Evolutionary conservation across 768 basidiomycete genomes (phyloP).

Genomic region (Amanita fuliginea): DNA sequence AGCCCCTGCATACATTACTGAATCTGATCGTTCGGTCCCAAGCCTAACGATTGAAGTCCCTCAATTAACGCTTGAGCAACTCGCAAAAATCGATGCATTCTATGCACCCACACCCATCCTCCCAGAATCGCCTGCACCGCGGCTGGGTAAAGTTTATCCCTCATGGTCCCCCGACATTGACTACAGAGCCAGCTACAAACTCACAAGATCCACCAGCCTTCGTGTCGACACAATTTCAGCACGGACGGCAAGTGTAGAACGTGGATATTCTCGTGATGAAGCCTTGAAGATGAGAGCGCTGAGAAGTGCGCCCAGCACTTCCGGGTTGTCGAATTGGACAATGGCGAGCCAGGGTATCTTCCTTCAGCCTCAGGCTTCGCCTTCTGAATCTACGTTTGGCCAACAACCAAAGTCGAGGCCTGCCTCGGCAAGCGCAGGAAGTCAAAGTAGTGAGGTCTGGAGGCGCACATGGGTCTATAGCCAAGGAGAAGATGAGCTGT

Average conservation of each 20-base stretch:
- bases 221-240: not conserved
- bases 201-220: constrained; percentile 1
- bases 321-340: not conserved
- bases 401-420: not conserved
- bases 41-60: not conserved
- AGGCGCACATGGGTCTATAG: constrained; percentile 2
- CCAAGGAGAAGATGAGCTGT: not conserved
- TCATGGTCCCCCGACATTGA: constrained; percentile 6
- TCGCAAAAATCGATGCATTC: constrained; percentile 6
- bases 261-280: not conserved
- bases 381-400: not conserved
- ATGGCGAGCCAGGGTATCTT: not conserved
- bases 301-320: not conserved
- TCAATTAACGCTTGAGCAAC: constrained; percentile 3
- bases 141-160: not conserved
- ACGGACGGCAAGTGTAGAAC: not conserved
- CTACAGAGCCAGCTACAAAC: not conserved
- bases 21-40: not conserved
- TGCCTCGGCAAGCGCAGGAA: not conserved
- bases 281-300: not conserved
- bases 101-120: constrained; percentile 2
- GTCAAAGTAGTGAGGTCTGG: not conserved
- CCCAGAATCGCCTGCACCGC: constrained; percentile 3
- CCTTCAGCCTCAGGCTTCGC: not conserved
- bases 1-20: not conserved